phyloP scores from a whole-genome alignment of 2,329 filamentous ascomycete species.

The Talaromyces sp. region DNA sequence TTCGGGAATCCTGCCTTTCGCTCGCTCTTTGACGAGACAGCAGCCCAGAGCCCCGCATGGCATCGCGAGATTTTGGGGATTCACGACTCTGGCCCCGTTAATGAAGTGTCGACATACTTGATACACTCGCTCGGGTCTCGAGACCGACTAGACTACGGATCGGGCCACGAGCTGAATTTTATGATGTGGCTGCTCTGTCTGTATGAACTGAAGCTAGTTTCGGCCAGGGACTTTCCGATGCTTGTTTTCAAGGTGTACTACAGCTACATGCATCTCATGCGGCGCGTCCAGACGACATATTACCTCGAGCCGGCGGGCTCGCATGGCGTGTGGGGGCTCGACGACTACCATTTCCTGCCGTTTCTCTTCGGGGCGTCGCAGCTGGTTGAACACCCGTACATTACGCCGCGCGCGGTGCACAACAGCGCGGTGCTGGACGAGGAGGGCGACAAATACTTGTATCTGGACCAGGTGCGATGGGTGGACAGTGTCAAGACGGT shows the following conservation, averaged over 20 bases:
- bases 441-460: constrained; percentile 75
- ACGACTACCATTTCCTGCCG: constrained; percentile 95
- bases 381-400: constrained; percentile 75
- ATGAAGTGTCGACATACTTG: constrained; percentile 76
- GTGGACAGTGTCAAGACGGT: constrained; percentile 97
- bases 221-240: constrained; percentile 61
- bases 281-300: constrained; percentile 80
- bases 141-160: constrained; percentile 89
- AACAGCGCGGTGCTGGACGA: constrained; percentile 84
- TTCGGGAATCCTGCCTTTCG: constrained; percentile 95
- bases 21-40: constrained; percentile 60
- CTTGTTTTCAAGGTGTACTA: constrained; percentile 74
- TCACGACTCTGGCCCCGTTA: constrained; percentile 47
- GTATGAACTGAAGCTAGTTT: constrained; percentile 67
- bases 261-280: constrained; percentile 82
- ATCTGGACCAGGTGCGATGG: constrained; percentile 86
- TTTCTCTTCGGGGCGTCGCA: constrained; percentile 94
- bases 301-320: constrained; percentile 96
- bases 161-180: constrained; percentile 96
- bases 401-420: constrained; percentile 77
- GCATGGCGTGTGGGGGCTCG: constrained; percentile 95
- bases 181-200: constrained; percentile 94
- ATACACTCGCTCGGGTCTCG: constrained; percentile 80
- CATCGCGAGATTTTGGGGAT: constrained; percentile 37
- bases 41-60: constrained; percentile 34